A percentile compares a stretch with the other conserved stretches of the same genome.
phyloP scores from a whole-genome alignment of 2,329 filamentous ascomycete genomes.

The Paraphoma chrysanthemicola region DNA sequence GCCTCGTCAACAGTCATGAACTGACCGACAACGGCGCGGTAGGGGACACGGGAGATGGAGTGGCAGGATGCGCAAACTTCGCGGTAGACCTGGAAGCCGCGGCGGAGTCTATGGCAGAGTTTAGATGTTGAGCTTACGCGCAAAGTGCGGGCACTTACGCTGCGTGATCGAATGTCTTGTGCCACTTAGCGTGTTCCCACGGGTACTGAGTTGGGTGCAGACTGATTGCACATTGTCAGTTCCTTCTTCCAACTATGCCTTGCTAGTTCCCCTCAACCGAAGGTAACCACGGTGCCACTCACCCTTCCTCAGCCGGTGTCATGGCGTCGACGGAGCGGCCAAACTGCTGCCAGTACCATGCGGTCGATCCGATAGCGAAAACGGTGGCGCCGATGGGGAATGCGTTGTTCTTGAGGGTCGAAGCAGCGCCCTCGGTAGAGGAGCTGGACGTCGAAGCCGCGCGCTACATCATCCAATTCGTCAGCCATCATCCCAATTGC shows the following conservation, averaged over 20 bases:
- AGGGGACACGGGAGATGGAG: conserved; percentile 92
- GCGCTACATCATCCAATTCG: conserved; percentile 53
- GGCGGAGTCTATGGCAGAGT: conserved; percentile 73
- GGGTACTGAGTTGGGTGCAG: conserved; percentile 91
- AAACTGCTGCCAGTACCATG: conserved; percentile 98
- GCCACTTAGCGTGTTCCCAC: conserved; percentile 91
- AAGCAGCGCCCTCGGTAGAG: conserved; percentile 73
- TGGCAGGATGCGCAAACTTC: conserved; percentile 99
- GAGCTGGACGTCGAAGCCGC: conserved; percentile 73
- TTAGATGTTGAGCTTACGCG: conserved; percentile 11
- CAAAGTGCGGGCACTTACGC: conserved; percentile 69
- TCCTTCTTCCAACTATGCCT: conserved; percentile 31
- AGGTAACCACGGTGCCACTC: conserved; percentile 58
- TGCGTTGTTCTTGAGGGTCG: conserved; percentile 82
- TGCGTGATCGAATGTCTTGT: conserved; percentile 96
- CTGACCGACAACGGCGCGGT: conserved; percentile 87
- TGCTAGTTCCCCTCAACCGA: conserved; percentile 22
- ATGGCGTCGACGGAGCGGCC: conserved; percentile 85
- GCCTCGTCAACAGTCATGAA: conserved; percentile 97
- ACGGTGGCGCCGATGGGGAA: conserved; percentile 86
- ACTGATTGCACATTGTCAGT: conserved; percentile 58
- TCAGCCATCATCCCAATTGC: conserved; percentile 42
- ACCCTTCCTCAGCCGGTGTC: conserved; percentile 98
- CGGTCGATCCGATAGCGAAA: conserved; percentile 85
- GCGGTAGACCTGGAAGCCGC: conserved; percentile 99